Percentiles rank a stretch among this genome's conserved stretches.
phyloP scores from a whole-genome alignment of 345 rosid species.

The Citrus sinensis region DNA sequence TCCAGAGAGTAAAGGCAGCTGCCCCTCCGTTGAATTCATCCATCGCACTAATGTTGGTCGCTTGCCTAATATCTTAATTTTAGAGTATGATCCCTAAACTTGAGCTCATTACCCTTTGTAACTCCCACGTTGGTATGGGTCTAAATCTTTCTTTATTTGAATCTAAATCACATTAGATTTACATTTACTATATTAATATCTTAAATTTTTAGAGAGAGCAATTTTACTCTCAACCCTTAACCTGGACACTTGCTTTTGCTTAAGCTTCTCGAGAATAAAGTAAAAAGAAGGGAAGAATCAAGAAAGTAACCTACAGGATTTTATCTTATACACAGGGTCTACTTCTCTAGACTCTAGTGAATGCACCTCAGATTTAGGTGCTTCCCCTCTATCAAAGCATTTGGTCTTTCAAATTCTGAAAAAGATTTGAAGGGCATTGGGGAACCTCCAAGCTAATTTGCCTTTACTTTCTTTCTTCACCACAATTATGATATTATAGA shows the following conservation, averaged over 20 bases:
- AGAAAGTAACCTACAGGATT: neutral
- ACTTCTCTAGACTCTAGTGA: neutral
- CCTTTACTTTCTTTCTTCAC: slow-evolving; percentile 17
- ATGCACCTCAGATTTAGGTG: neutral
- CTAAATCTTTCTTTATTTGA: too few species aligned
- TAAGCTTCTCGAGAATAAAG: neutral
- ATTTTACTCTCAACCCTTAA: neutral
- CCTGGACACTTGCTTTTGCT: neutral
- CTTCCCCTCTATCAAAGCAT: neutral
- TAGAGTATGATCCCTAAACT: neutral
- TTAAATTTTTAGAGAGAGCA: neutral
- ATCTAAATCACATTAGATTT: too few species aligned
- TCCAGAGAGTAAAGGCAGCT: slow-evolving; percentile 20
- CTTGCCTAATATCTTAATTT: neutral
- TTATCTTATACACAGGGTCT: neutral
- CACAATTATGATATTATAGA: slow-evolving; percentile 10
- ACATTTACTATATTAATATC: too few species aligned
- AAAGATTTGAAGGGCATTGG: slow-evolving; percentile 1
- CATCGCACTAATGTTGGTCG: neutral
- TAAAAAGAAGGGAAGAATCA: neutral
- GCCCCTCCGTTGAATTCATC: neutral
- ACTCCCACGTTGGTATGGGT: too few species aligned
- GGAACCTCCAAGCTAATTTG: neutral
- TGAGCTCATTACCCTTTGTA: neutral
- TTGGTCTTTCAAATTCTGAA: neutral